Base-by-base conservation (phyloP, 352 stramenopile genomes). In the Pythium oligandrum region DNA sequence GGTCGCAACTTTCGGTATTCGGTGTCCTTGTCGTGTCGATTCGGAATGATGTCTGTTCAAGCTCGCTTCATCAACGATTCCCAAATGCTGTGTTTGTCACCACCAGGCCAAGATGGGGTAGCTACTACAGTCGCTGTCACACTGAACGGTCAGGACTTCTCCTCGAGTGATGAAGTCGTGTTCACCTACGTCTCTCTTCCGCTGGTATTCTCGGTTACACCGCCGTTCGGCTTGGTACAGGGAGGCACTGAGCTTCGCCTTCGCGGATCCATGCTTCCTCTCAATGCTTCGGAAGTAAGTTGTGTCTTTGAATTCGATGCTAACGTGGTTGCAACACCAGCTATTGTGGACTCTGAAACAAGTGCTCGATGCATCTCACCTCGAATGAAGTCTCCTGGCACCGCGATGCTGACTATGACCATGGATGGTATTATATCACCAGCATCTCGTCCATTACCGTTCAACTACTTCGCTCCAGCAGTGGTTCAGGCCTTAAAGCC, bases 1-100 rank as follows among this genome's bases (percentile, higher is more conserved):
- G 86, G 88, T n/a, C 64, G 73, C n/a, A 59, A 91, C 49, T 87
- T 94, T 10, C 56, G 52, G 6, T 87, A 90, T 45, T 69, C 65
- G 0, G 66, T 63, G 4, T 46, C 55, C 3, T 55, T 85, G 31
- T 56, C 73, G 34, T 96, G 86, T 51, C 64, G 65, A 4, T 94
- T 93, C 48, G 71, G 66, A 12, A 57, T 66, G 4, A 55, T 57
- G 4, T 49, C 61, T 0, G 71, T 79, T 0, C 64, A 63, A 6
- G 83, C 66, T 9, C 78, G 63, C 10, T 93, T 77, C 57, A 53
- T 93, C 26, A 88, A 88, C 55, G 59, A 67, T 1, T 75, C 79
- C 0, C 35, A 60, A 10, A 64, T 96, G 3, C 58, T 64, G 6
- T 96, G 87, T 34, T 56, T 78, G 6, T 65, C 81, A 8, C 86